Conservation (phyloP, 179 eudicot genomes). For the Beta corolliflora region DNA sequence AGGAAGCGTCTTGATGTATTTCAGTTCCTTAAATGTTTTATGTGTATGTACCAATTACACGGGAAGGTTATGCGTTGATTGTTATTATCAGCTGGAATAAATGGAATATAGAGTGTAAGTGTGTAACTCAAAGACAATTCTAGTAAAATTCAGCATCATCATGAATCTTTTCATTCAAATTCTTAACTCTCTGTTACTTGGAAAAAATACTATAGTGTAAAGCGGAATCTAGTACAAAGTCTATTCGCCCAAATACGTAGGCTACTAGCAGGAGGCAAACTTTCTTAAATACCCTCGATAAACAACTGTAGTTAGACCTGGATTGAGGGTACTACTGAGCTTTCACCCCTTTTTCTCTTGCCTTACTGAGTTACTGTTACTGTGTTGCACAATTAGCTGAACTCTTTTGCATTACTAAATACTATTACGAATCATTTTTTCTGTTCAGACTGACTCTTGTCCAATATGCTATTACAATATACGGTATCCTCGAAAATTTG, state of each 20-base stretch:
- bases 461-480: neutral
- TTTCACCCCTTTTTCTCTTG: neutral
- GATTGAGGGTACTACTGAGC: neutral
- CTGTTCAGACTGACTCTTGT: slow-evolving; percentile 3
- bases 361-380: neutral
- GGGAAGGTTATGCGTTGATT: neutral
- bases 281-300: neutral
- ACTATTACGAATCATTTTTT: too few species aligned
- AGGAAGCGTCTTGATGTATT: neutral
- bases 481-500: slow-evolving; percentile 16
- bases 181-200: neutral
- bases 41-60: neutral
- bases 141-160: neutral
- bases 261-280: neutral
- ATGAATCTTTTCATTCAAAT: neutral
- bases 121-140: neutral
- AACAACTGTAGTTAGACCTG: neutral
- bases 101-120: neutral
- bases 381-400: neutral
- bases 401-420: neutral
- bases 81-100: neutral
- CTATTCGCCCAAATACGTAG: too few species aligned
- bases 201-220: neutral
- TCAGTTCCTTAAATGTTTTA: neutral
- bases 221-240: too few species aligned